Conservation (phyloP, 106 monocot genomes). For the Hemerocallis citrina region DNA sequence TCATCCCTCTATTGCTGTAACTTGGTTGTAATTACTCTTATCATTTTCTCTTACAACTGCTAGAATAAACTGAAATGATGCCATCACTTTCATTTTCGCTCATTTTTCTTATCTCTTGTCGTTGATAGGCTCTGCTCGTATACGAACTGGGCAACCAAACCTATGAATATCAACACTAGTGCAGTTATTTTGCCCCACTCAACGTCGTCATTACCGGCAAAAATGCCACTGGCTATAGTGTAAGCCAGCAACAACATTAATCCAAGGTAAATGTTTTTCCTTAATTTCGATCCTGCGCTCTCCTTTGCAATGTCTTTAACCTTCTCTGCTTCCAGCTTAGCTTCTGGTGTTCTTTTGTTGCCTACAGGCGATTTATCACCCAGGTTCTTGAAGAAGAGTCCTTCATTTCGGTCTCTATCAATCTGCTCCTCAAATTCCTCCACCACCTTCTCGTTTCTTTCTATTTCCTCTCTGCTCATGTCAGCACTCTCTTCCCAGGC, state of each 20-base stretch:
- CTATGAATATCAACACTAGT: constrained; percentile 47
- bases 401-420: constrained; percentile 60
- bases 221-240: constrained; percentile 36
- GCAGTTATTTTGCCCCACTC: constrained; percentile 66
- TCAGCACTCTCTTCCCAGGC: constrained; percentile 63
- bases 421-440: constrained; percentile 77
- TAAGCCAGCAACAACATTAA: constrained; percentile 58
- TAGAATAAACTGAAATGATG: too few species aligned
- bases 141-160: constrained; percentile 53
- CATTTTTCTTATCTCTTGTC: constrained; percentile 4
- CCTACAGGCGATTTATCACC: constrained; percentile 18
- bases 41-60: too few species aligned
- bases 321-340: constrained; percentile 36
- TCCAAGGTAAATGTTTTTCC: constrained; percentile 59
- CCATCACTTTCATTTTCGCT: too few species aligned
- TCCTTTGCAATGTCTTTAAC: constrained; percentile 23
- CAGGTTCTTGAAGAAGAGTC: constrained; percentile 85
- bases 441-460: too few species aligned
- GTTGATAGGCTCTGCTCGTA: constrained; percentile 64
- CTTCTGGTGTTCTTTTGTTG: constrained; percentile 8
- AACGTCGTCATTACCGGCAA: constrained; percentile 31
- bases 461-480: constrained; percentile 59
- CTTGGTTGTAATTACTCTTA: too few species aligned
- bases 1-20: too few species aligned
- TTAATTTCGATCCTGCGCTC: constrained; percentile 45